Percentiles rank a stretch among this genome's conserved stretches.
These are phyloP conservation scores for Rusavskia elegans DNA, from an alignment of 495 filamentous ascomycete species.

Conservation along the genomic window DNA sequence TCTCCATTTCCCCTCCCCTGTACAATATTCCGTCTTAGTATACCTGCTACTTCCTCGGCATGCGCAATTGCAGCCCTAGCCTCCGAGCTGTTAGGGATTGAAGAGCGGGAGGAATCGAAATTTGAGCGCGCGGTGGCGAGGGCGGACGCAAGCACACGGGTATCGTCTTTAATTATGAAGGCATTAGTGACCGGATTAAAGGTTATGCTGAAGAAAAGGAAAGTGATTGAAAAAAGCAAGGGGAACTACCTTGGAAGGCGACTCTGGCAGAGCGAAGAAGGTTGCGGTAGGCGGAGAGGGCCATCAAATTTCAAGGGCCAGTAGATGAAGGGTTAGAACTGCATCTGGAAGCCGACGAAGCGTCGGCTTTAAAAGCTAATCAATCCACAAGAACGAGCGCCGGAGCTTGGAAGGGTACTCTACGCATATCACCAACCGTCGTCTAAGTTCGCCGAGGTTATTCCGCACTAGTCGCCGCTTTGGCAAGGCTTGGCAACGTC, in stretches of 20 bases:
- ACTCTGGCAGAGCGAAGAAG: slow-evolving; percentile 67
- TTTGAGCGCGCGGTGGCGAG: slow-evolving; percentile 46
- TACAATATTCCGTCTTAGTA: slow-evolving; percentile 73
- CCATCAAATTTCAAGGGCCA: slow-evolving; percentile 25
- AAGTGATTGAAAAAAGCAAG: slow-evolving; percentile 1
- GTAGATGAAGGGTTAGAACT: background rate
- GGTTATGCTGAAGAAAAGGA: background rate
- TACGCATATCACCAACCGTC: too few species aligned
- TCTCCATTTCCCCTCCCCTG: slow-evolving; percentile 49
- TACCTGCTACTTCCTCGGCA: slow-evolving; percentile 67
- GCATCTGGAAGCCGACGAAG: background rate
- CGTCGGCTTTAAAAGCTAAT: background rate
- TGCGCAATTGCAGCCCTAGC: slow-evolving; percentile 42
- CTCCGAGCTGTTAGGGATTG: slow-evolving; percentile 36
- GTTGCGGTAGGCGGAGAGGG: slow-evolving; percentile 64
- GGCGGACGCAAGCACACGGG: slow-evolving; percentile 49
- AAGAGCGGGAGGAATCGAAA: slow-evolving; percentile 49
- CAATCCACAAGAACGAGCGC: too few species aligned
- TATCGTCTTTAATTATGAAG: slow-evolving; percentile 33
- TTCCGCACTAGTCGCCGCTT: background rate
- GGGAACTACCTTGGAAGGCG: slow-evolving; percentile 59
- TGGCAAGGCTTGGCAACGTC: background rate
- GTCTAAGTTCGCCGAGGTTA: background rate
- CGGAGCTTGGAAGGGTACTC: too few species aligned
- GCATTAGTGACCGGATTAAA: background rate